Evolutionary conservation across 129 eudicot species (phyloP).

Genomic region (Pulicaria dysenterica): DNA sequence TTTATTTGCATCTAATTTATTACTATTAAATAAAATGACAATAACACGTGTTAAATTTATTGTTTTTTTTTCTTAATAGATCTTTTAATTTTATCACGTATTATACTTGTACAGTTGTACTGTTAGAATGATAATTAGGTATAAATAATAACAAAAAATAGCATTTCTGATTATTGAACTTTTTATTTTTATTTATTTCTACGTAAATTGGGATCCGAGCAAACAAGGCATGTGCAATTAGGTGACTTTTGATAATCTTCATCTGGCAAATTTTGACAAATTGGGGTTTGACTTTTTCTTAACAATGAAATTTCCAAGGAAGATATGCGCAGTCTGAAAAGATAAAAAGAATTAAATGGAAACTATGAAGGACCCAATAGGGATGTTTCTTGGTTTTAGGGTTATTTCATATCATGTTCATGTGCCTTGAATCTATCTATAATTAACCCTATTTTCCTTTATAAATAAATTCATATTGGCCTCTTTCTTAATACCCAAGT

Average conservation of each 20-base stretch:
- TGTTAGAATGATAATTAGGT: too few relatives aligned
- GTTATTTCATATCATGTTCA: slow-evolving; percentile 39
- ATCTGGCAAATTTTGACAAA: slow-evolving; percentile 33
- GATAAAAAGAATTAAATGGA: slow-evolving; percentile 21
- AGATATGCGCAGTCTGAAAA: slow-evolving; percentile 40
- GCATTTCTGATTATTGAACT: too few relatives aligned
- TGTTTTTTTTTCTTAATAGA: too few relatives aligned
- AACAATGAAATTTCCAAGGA: slow-evolving; percentile 38
- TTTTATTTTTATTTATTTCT: not conserved
- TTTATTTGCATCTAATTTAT: too few relatives aligned
- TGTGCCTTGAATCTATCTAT: slow-evolving; percentile 22
- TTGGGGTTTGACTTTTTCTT: slow-evolving; percentile 38
- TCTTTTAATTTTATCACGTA: too few relatives aligned
- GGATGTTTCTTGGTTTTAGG: slow-evolving; percentile 47
- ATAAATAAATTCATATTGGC: slow-evolving; percentile 6
- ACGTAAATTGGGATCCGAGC: slow-evolving; percentile 38
- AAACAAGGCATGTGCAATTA: slow-evolving; percentile 44
- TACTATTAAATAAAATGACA: too few relatives aligned
- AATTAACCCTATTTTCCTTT: slow-evolving; percentile 15
- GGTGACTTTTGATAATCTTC: slow-evolving; percentile 37
- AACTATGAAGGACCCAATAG: slow-evolving; percentile 41
- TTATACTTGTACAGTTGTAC: too few relatives aligned
- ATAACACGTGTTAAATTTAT: too few relatives aligned
- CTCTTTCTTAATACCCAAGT: slow-evolving; percentile 43
- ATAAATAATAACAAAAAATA: too few relatives aligned